These are phyloP conservation scores for Aspergillus unguis DNA, from an alignment of 2,329 filamentous ascomycete species.

Conservation along the genomic window DNA sequence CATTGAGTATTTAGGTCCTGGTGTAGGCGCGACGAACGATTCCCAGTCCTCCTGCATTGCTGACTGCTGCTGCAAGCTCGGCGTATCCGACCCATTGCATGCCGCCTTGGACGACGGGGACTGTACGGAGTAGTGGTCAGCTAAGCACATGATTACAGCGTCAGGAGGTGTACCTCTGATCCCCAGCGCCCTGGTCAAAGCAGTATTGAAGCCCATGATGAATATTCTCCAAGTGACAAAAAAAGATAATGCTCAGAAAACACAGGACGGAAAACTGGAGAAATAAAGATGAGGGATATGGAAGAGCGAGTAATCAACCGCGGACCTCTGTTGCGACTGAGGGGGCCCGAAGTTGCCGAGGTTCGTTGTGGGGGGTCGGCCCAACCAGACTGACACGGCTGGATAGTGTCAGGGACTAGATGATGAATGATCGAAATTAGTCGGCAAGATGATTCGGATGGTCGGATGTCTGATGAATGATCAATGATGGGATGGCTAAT, in stretches of 20 bases:
- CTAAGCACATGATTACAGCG: neutral
- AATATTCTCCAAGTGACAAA: neutral
- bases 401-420: too few species aligned
- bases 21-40: conserved; percentile 37
- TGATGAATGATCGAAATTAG: too few species aligned
- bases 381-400: conserved; percentile 9
- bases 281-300: conserved; percentile 5
- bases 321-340: conserved; percentile 25
- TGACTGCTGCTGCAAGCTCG: conserved; percentile 52
- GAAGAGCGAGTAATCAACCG: conserved; percentile 15
- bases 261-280: conserved; percentile 1
- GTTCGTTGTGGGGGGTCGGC: conserved; percentile 17
- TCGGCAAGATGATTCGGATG: too few species aligned
- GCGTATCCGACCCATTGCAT: conserved; percentile 58
- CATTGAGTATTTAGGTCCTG: neutral
- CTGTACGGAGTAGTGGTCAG: conserved; percentile 23
- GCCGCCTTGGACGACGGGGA: conserved; percentile 50
- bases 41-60: conserved; percentile 52
- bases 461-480: too few species aligned
- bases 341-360: conserved; percentile 31
- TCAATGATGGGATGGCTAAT: neutral
- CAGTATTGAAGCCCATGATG: conserved; percentile 63
- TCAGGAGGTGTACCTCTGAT: conserved; percentile 37
- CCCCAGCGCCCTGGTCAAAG: conserved; percentile 59
- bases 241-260: conserved; percentile 3